These are phyloP conservation scores for Cetradonia linearis DNA, from an alignment of 495 filamentous ascomycete genomes.

Conservation along the genomic window DNA sequence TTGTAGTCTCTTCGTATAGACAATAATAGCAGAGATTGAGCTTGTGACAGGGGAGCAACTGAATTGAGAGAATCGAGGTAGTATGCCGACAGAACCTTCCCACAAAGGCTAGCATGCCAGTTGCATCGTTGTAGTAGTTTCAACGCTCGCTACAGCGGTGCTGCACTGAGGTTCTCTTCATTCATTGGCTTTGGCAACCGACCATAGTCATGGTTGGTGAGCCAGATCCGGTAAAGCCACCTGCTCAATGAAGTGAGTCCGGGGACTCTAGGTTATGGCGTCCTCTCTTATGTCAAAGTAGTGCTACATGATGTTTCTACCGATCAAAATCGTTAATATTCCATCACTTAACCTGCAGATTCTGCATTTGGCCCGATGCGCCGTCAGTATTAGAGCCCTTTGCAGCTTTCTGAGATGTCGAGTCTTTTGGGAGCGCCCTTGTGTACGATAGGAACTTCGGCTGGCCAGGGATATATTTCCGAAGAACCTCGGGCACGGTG, in stretches of 20 bases:
- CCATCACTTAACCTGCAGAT: background rate
- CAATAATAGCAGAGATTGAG: too few relatives aligned
- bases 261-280: background rate
- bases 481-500: slow-evolving; percentile 72
- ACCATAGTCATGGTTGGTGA: background rate
- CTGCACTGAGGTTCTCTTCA: background rate
- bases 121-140: background rate
- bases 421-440: slow-evolving; percentile 71
- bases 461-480: slow-evolving; percentile 84
- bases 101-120: background rate
- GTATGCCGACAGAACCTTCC: background rate
- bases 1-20: too few relatives aligned
- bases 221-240: background rate
- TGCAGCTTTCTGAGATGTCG: slow-evolving; percentile 45
- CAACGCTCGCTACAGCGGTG: background rate
- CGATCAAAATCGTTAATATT: background rate
- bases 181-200: background rate
- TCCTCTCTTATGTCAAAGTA: background rate
- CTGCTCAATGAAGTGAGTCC: background rate
- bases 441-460: slow-evolving; percentile 80
- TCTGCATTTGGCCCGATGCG: slow-evolving; percentile 9
- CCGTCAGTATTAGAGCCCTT: slow-evolving; percentile 31
- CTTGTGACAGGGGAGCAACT: background rate
- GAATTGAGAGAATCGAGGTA: background rate
- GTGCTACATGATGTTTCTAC: background rate